Percentiles rank a stretch among this genome's conserved stretches.
phyloP scores from a whole-genome alignment of 331 rosid species.

The Telfairia occidentalis region DNA sequence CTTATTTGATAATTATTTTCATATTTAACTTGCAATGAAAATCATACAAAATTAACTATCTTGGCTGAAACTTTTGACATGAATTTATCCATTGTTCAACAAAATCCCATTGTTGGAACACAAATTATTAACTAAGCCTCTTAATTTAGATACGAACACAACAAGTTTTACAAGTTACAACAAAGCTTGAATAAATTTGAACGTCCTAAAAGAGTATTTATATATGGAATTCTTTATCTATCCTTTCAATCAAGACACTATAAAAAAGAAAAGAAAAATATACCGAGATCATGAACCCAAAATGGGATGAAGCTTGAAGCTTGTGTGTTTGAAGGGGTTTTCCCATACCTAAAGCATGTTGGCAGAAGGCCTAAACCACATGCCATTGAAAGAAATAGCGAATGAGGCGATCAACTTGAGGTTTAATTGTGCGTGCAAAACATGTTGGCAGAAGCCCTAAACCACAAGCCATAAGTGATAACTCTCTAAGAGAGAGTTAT shows the following conservation, averaged over 20 bases:
- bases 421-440: constrained; percentile 25
- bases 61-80: too few relatives aligned
- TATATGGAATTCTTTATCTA: background rate
- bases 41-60: too few relatives aligned
- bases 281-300: too few relatives aligned
- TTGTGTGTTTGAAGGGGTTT: constrained; percentile 13
- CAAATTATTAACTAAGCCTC: background rate
- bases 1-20: too few relatives aligned
- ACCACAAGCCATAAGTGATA: too few relatives aligned
- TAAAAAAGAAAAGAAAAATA: too few relatives aligned
- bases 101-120: background rate
- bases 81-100: background rate
- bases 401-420: background rate
- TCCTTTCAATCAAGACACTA: background rate
- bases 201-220: background rate
- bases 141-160: background rate
- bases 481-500: too few relatives aligned
- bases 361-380: constrained; percentile 17
- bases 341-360: background rate
- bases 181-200: background rate
- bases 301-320: too few relatives aligned
- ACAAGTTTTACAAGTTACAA: background rate
- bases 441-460: too few relatives aligned
- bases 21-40: too few relatives aligned
- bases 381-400: background rate